phyloP scores from a whole-genome alignment of 441 rosid species.

The Brassica balearica region DNA sequence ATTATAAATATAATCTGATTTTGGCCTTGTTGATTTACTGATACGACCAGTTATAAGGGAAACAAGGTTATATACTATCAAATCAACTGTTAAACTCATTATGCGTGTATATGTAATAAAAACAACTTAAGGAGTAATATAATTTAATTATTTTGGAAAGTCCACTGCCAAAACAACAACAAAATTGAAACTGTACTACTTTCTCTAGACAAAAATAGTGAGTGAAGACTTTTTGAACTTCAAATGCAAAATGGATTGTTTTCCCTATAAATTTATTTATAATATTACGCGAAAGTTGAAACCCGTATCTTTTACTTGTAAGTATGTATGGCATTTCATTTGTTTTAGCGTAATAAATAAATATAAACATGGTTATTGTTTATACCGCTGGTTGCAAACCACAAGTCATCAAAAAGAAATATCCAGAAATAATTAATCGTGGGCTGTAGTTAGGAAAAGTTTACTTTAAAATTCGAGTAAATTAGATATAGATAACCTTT shows the following conservation, averaged over 20 bases:
- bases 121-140: background rate
- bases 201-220: background rate
- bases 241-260: background rate
- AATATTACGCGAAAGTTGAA: background rate
- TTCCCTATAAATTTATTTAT: background rate
- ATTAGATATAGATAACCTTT: background rate
- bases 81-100: background rate
- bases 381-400: background rate
- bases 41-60: background rate
- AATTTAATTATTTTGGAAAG: background rate
- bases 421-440: constrained; percentile 5
- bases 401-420: background rate
- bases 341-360: background rate
- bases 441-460: background rate
- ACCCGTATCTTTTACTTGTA: background rate
- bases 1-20: background rate
- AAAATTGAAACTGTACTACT: background rate
- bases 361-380: background rate
- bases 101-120: background rate
- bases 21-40: background rate
- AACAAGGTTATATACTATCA: background rate
- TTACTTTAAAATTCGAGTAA: constrained; percentile 9
- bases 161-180: background rate
- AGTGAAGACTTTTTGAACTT: background rate
- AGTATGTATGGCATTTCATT: background rate